Base-by-base conservation (phyloP, 345 rosid species). In the Camelina hispida region DNA sequence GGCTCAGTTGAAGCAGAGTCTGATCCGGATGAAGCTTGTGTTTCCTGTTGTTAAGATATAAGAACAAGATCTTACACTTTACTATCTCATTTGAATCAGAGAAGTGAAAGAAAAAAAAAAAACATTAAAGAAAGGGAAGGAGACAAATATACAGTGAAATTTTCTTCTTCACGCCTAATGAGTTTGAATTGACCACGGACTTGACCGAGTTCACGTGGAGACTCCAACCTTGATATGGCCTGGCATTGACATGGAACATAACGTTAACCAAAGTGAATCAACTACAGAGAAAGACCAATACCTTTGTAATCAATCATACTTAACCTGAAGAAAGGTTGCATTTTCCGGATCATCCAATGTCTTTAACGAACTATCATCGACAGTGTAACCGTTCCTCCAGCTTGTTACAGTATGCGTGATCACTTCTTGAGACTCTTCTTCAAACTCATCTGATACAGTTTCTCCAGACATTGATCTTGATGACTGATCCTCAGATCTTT, bases 381-480 rank as follows among this genome's bases (percentile, higher is more conserved):
- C 73, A 0, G 90, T 89, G 71, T 83, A 88, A 25, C 96, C 96
- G 52, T 92, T 87, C 73, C 86, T 89, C 97, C 96, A 92, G 48
- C 86, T 78, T 15, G 86, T 85, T 54, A 89, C 54, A 20, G 71
- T 79, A 78, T 79, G 82, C 32, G 62, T 71, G n/a, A 40, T 0
- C 9, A 38, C n/a, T 8, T n/a, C 2, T 9, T 15, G 42, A 9
- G 20, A 1, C 62, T 57, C 9, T 25, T 54, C 35, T 54, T 54
- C 81, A 18, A 88, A 79, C 63, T 83, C 82, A 66, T 83, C 65
- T 16, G 84, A 62, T 25, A 81, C 35, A 54, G 59, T 25, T 54
- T 25, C 59, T 54, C 0, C 8, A 54, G 58, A 53, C 32, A 53
- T 53, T 53, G 58, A 12, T 53, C 58, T 53, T 53, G 48, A 37